phyloP scores from a whole-genome alignment of 108 stramenopile genomes.

The Pelagomonas calceolata region DNA sequence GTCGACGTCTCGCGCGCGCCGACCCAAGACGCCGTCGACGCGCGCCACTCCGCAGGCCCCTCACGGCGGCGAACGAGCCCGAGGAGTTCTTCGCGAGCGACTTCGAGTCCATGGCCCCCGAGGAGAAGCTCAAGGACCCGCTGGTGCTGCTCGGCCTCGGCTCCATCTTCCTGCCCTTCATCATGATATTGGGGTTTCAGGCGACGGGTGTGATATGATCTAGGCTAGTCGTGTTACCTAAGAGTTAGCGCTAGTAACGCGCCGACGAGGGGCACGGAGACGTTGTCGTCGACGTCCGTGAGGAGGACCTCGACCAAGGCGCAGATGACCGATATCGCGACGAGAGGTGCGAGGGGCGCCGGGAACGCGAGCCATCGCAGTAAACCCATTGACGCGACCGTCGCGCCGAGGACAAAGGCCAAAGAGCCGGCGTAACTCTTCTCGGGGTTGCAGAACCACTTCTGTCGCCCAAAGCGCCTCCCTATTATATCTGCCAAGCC shows the following conservation, averaged over 20 bases:
- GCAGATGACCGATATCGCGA: slow-evolving; percentile 14
- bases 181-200: too few relatives aligned
- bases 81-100: too few relatives aligned
- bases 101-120: too few relatives aligned
- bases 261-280: slow-evolving; percentile 28
- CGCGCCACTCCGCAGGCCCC: too few relatives aligned
- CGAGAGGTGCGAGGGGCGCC: slow-evolving; percentile 4
- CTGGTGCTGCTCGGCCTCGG: too few relatives aligned
- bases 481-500: slow-evolving; percentile 39
- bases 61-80: too few relatives aligned
- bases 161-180: too few relatives aligned
- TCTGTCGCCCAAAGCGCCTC: slow-evolving; percentile 14
- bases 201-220: too few relatives aligned
- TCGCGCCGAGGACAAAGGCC: slow-evolving; percentile 21
- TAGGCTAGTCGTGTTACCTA: too few relatives aligned
- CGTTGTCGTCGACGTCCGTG: slow-evolving; percentile 19
- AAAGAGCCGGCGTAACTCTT: slow-evolving; percentile 21
- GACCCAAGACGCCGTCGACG: too few relatives aligned
- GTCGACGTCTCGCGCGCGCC: too few relatives aligned
- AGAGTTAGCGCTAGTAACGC: slow-evolving; percentile 11
- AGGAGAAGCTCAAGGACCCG: too few relatives aligned
- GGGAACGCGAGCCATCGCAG: slow-evolving; percentile 7
- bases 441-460: slow-evolving; percentile 16
- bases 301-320: slow-evolving; percentile 29
- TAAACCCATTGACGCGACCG: slow-evolving; percentile 14